phyloP scores from a whole-genome alignment of 176 grass and related monocot genomes.

The Paspalum vaginatum region DNA sequence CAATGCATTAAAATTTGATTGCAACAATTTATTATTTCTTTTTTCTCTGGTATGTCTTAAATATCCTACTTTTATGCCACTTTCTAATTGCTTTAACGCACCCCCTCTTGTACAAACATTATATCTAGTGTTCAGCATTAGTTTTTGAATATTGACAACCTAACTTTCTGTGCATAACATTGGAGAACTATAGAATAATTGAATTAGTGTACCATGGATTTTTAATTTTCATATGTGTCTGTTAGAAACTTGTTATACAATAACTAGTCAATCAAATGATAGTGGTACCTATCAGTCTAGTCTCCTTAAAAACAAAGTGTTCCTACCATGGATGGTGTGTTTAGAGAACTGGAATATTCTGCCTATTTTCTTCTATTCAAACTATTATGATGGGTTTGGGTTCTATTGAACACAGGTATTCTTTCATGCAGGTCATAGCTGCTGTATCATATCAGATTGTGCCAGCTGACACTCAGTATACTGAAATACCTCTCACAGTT shows the following conservation, averaged over 20 bases:
- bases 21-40: background rate
- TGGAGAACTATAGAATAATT: conserved; percentile 30
- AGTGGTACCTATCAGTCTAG: background rate
- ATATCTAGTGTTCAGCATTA: background rate
- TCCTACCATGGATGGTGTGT: background rate
- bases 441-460: conserved; percentile 83
- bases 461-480: conserved; percentile 76
- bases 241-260: background rate
- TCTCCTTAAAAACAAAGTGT: background rate
- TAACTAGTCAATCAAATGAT: background rate
- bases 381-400: background rate
- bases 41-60: background rate
- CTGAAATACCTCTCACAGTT: conserved; percentile 89
- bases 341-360: conserved; percentile 9
- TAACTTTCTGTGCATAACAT: conserved; percentile 17
- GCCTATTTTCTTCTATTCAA: background rate
- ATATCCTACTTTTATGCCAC: background rate
- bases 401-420: conserved; percentile 30
- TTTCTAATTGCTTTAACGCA: background rate
- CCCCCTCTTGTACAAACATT: background rate
- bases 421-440: conserved; percentile 67
- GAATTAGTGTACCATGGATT: conserved; percentile 14
- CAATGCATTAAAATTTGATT: conserved; percentile 7
- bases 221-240: background rate
- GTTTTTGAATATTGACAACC: background rate